Conservation (phyloP, 2,329 filamentous ascomycete genomes). For the Alternaria rosae region DNA sequence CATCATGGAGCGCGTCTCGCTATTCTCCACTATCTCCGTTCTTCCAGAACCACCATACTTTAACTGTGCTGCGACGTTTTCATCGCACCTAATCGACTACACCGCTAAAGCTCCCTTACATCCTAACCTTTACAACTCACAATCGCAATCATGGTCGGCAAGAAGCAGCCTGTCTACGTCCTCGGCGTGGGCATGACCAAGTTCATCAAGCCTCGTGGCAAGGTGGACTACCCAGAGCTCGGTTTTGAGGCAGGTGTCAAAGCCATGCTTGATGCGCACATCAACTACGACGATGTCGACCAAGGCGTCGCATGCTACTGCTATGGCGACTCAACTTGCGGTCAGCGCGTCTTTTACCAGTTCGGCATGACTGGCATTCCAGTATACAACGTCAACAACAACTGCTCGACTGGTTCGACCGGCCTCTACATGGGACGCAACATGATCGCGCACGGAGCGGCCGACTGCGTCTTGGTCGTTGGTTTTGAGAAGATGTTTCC, state of each 20-base stretch:
- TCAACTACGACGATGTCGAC: conserved; percentile 96
- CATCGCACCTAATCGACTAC: conserved; percentile 4
- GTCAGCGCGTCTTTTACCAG: conserved; percentile 97
- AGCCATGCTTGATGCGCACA: conserved; percentile 81
- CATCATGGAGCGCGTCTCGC: conserved; percentile 18
- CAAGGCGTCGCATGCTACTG: conserved; percentile 97
- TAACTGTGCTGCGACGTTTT: not conserved
- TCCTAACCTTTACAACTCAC: conserved; percentile 1
- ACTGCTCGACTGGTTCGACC: conserved; percentile 95
- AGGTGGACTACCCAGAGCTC: conserved; percentile 93
- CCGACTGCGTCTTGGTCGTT: conserved; percentile 88
- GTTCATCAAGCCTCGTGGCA: conserved; percentile 95
- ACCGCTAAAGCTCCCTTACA: not conserved
- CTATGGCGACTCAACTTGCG: conserved; percentile 94
- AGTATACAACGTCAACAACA: conserved; percentile 99
- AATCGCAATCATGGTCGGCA: conserved; percentile 56
- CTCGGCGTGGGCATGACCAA: conserved; percentile 98
- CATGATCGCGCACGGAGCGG: conserved; percentile 78
- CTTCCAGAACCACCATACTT: not conserved
- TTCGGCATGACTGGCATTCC: conserved; percentile 97
- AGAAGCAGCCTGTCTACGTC: conserved; percentile 75
- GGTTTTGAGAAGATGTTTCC: conserved; percentile 99
- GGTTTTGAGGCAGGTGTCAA: conserved; percentile 93
- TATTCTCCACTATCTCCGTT: not conserved
- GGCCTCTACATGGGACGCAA: conserved; percentile 85